Conservation (phyloP, 2,329 filamentous ascomycete genomes). For the Sphaerulina musiva region DNA sequence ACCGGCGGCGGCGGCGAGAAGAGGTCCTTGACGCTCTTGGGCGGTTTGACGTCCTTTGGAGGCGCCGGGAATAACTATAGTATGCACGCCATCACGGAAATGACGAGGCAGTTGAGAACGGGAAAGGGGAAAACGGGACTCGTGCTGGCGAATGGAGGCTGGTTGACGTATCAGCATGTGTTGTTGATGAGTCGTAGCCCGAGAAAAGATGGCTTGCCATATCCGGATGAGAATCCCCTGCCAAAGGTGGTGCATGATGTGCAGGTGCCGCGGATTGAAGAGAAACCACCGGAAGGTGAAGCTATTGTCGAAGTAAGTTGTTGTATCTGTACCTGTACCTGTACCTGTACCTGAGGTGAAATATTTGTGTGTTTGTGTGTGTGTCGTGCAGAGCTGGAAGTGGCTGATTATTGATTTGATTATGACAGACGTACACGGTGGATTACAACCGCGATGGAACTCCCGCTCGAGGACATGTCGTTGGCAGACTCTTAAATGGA, state of each 20-base stretch:
- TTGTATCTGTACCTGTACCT: too few relatives aligned
- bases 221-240: slow-evolving; percentile 45
- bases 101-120: slow-evolving; percentile 48
- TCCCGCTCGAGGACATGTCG: slow-evolving; percentile 45
- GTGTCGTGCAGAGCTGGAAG: too few relatives aligned
- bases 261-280: slow-evolving; percentile 37
- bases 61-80: slow-evolving; percentile 67
- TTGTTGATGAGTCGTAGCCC: slow-evolving; percentile 51
- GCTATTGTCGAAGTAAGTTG: slow-evolving; percentile 48
- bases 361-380: too few relatives aligned
- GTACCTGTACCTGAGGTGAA: too few relatives aligned
- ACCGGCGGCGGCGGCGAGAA: slow-evolving; percentile 15
- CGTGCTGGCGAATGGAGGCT: slow-evolving; percentile 59
- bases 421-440: slow-evolving; percentile 53
- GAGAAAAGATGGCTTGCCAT: slow-evolving; percentile 35
- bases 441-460: slow-evolving; percentile 49
- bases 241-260: slow-evolving; percentile 40
- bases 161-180: slow-evolving; percentile 59
- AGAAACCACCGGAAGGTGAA: slow-evolving; percentile 42
- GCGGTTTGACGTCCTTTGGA: slow-evolving; percentile 61
- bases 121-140: slow-evolving; percentile 47
- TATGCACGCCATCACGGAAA: slow-evolving; percentile 56
- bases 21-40: slow-evolving; percentile 51
- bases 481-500: slow-evolving; percentile 47
- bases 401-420: neutral